Conservation (phyloP, 495 filamentous ascomycete genomes). For the Aspergillus egyptiacus region DNA sequence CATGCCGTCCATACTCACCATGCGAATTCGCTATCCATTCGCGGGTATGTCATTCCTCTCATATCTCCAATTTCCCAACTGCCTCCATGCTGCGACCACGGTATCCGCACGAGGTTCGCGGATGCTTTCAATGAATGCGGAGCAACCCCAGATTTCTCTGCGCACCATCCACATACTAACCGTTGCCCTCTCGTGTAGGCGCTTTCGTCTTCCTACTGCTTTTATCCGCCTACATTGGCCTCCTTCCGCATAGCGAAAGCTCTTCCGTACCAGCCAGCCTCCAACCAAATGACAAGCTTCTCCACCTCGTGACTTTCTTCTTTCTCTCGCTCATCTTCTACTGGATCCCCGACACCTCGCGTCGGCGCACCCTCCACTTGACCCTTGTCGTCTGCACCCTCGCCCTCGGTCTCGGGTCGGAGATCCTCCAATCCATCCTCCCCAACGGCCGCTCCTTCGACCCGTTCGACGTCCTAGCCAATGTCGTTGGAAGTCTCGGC, state of each 20-base stretch:
- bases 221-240: constrained; percentile 70
- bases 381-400: constrained; percentile 76
- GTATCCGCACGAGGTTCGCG: background rate
- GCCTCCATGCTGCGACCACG: constrained; percentile 9
- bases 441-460: constrained; percentile 84
- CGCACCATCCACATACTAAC: background rate
- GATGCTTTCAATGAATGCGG: background rate
- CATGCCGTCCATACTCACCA: constrained; percentile 28
- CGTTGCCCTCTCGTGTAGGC: constrained; percentile 38
- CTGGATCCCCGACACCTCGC: constrained; percentile 90
- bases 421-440: constrained; percentile 73
- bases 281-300: constrained; percentile 76
- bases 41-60: constrained; percentile 48
- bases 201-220: constrained; percentile 73
- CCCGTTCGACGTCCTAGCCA: constrained; percentile 77
- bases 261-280: constrained; percentile 62
- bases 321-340: constrained; percentile 82
- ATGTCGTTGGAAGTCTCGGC: constrained; percentile 68
- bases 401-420: constrained; percentile 72
- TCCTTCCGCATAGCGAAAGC: constrained; percentile 53
- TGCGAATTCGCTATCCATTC: constrained; percentile 70
- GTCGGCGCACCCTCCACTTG: constrained; percentile 74
- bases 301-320: constrained; percentile 89
- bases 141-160: background rate
- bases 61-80: constrained; percentile 1